These are phyloP conservation scores for Fusarium chaquense DNA, from an alignment of 2,329 filamentous ascomycete genomes.

Conservation along the genomic window DNA sequence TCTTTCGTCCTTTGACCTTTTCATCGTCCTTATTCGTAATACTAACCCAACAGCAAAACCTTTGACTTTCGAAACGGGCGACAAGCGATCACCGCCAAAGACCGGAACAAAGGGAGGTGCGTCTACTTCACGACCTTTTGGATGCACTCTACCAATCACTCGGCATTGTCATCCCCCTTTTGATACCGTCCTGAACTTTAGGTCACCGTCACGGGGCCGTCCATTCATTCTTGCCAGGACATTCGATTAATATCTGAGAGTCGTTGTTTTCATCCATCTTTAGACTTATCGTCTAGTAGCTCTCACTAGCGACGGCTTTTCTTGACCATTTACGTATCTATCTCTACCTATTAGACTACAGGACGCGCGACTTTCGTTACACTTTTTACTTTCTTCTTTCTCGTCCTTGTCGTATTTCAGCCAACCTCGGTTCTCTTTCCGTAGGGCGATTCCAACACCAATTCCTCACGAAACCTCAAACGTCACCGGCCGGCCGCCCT, in stretches of 20 bases:
- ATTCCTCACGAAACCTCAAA: constrained; percentile 40
- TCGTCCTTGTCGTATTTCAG: constrained; percentile 17
- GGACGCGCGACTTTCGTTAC: constrained; percentile 29
- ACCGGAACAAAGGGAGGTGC: constrained; percentile 34
- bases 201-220: constrained; percentile 36
- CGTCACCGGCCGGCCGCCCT: constrained; percentile 40
- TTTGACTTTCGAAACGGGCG: constrained; percentile 28
- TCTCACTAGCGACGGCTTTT: constrained; percentile 13
- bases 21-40: constrained; percentile 28
- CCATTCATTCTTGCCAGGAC: constrained; percentile 36
- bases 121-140: constrained; percentile 30
- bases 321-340: constrained; percentile 13
- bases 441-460: constrained; percentile 23
- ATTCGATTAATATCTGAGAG: constrained; percentile 10
- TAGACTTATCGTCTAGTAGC: constrained; percentile 7
- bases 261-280: constrained; percentile 14
- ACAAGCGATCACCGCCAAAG: constrained; percentile 33
- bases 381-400: constrained; percentile 13
- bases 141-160: constrained; percentile 40
- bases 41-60: constrained; percentile 34
- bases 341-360: not conserved
- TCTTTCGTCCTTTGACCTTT: constrained; percentile 17
- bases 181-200: constrained; percentile 29
- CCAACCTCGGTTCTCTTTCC: constrained; percentile 24
- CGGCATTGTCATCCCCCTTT: constrained; percentile 34